Percentiles rank a stretch among this genome's conserved stretches.
phyloP scores from a whole-genome alignment of 371 early-diverging fungal genomes.

The Lichtheimia corymbifera region DNA sequence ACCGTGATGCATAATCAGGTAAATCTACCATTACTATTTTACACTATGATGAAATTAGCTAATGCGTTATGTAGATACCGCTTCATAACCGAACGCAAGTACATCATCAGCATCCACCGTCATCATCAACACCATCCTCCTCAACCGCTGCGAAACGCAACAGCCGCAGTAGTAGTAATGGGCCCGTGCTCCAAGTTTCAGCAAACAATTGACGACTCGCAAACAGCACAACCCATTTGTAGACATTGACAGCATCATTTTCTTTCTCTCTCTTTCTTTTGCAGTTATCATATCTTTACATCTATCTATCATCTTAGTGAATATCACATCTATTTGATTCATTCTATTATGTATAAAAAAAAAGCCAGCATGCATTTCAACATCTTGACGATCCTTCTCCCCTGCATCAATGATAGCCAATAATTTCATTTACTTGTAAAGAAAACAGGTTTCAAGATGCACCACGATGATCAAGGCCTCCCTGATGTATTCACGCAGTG shows the following conservation, averaged over 20 bases:
- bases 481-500: too few species aligned
- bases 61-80: too few species aligned
- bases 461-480: too few species aligned
- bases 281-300: neutral
- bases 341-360: too few species aligned
- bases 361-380: too few species aligned
- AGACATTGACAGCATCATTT: slow-evolving; percentile 14
- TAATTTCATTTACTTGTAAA: too few species aligned
- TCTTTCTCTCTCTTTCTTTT: neutral
- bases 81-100: too few species aligned
- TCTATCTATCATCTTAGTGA: too few species aligned
- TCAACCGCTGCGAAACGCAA: slow-evolving; percentile 5
- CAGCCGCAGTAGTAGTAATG: slow-evolving; percentile 3
- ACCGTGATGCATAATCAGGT: neutral
- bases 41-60: neutral
- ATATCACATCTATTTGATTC: too few species aligned
- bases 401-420: too few species aligned
- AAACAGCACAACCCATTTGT: slow-evolving; percentile 13
- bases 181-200: slow-evolving; percentile 26
- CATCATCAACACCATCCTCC: slow-evolving; percentile 1
- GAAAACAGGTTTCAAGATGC: too few species aligned
- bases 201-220: slow-evolving; percentile 16
- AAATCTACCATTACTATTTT: neutral
- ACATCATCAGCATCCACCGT: slow-evolving; percentile 1
- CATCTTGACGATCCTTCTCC: too few species aligned